Evolutionary conservation across 2,329 filamentous ascomycete genomes (phyloP).

Genomic region (Coniochaeta hoffmannii): DNA sequence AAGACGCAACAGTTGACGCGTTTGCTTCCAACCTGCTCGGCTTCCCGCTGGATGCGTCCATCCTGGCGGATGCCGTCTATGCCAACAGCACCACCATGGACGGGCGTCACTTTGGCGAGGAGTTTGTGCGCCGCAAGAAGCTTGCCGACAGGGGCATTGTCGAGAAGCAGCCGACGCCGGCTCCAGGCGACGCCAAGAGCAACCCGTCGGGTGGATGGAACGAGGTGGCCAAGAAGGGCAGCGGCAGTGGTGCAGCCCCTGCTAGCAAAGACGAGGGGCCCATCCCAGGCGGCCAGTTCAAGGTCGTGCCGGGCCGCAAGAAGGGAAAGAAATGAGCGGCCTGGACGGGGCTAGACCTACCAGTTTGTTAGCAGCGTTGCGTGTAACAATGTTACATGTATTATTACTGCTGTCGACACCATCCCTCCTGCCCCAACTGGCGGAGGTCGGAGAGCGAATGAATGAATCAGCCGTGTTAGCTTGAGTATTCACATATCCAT

Average conservation of each 20-base stretch:
- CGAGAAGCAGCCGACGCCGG: constrained; percentile 60
- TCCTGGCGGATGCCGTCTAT: constrained; percentile 89
- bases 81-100: constrained; percentile 82
- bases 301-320: constrained; percentile 87
- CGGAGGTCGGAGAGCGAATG: not conserved
- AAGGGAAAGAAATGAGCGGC: constrained; percentile 67
- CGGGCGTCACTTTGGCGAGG: constrained; percentile 85
- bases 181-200: constrained; percentile 37
- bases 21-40: constrained; percentile 71
- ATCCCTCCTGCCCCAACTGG: not conserved
- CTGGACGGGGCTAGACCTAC: too few species aligned
- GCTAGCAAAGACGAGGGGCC: constrained; percentile 30
- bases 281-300: constrained; percentile 61
- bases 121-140: constrained; percentile 89
- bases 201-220: constrained; percentile 70
- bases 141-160: constrained; percentile 81
- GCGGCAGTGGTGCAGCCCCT: constrained; percentile 30
- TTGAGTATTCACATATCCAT: too few species aligned
- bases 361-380: too few species aligned
- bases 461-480: not conserved
- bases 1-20: constrained; percentile 55
- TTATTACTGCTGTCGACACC: not conserved
- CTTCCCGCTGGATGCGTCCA: constrained; percentile 67
- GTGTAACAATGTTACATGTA: too few species aligned
- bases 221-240: constrained; percentile 93